Evolutionary conservation across 192 early-diverging fungal species (phyloP).

Genomic region (Haplosporangium gracile): DNA sequence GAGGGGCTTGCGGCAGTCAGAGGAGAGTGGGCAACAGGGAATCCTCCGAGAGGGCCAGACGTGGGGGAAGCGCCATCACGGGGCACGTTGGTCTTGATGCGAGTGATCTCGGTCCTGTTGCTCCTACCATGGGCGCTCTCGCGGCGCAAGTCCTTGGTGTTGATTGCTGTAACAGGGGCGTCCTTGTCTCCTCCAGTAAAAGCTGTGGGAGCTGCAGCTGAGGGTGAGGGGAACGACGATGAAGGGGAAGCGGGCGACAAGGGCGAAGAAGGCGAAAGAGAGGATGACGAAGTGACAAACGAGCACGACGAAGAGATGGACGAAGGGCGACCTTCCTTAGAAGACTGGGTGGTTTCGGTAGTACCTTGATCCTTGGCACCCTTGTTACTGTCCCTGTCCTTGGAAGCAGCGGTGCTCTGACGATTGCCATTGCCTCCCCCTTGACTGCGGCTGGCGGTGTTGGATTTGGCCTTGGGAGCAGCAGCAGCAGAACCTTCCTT

Average conservation of each 20-base stretch:
- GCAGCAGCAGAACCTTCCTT: background rate
- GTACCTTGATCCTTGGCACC: background rate
- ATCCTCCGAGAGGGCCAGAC: conserved; percentile 9
- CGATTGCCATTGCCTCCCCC: background rate
- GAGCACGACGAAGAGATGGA: conserved; percentile 36
- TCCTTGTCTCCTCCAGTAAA: background rate
- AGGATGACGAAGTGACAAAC: conserved; percentile 39
- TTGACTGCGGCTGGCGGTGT: conserved; percentile 2
- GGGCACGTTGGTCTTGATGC: conserved; percentile 17
- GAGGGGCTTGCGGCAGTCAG: conserved; percentile 29
- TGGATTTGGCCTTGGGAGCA: background rate
- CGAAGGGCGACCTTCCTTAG: conserved; percentile 24
- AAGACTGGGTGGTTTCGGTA: background rate
- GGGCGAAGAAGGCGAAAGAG: conserved; percentile 28
- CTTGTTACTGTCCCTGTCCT: background rate
- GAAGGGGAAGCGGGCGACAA: conserved; percentile 18
- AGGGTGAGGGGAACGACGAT: conserved; percentile 12
- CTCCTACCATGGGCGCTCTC: background rate
- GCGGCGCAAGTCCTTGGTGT: background rate
- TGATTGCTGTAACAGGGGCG: background rate
- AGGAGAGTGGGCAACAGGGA: conserved; percentile 16
- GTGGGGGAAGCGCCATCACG: conserved; percentile 6
- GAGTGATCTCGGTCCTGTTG: background rate
- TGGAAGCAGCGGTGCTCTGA: background rate
- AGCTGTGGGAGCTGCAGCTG: background rate